Base-by-base conservation (phyloP, 2,329 filamentous ascomycete genomes). In the Diaporthe eres region DNA sequence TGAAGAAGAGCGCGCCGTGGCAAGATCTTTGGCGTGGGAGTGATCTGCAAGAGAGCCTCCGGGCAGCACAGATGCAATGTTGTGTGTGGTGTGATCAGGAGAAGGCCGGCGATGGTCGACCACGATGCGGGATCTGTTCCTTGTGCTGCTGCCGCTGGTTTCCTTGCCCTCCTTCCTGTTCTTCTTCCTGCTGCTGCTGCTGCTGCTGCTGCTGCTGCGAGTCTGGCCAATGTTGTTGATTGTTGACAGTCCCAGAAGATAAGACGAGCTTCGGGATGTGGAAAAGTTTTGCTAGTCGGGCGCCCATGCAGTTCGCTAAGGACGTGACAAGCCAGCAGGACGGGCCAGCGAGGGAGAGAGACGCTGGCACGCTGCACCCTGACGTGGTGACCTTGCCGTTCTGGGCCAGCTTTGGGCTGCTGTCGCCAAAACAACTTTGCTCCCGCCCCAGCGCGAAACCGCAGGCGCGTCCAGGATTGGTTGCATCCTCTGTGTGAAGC, bases 381-480 rank as follows among this genome's bases (percentile, higher is more conserved):
- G 47, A 60, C 68, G 68, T 71, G 49, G 58, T 55, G 31, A 55
- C 58, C 58, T 65, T 55, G 34, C 65, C 65, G 12, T 70, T 55
- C 47, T 55, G 42, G 65, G 61, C 22, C 61, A 28, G 60, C 39
- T 65, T 31, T 65, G 60, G 60, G 60, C 55, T 58, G 31, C 55
- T 10, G 39, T 31, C n/a, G n/a, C 65, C 67, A 71, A 75, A 47
- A 75, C 58, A 61, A 47, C 67, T 44, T 60, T 22, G 25, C 34
- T 65, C 61, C 34, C 53, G 37, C 42, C 61, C 49, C 51, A 71
- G 68, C 57, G 58, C 51, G 67, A 71, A 44, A 76, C 72, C 51
- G 63, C n/a, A 71, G 65, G 72, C 75, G 72, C 75, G 65, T 71
- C 34, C 49, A 39, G 49, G 37, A 74, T 76, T 76, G 75, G 75